These are phyloP conservation scores for Saccharomyces pastorianus DNA, from an alignment of 1,139 yeast genomes.

Conservation along the genomic window DNA sequence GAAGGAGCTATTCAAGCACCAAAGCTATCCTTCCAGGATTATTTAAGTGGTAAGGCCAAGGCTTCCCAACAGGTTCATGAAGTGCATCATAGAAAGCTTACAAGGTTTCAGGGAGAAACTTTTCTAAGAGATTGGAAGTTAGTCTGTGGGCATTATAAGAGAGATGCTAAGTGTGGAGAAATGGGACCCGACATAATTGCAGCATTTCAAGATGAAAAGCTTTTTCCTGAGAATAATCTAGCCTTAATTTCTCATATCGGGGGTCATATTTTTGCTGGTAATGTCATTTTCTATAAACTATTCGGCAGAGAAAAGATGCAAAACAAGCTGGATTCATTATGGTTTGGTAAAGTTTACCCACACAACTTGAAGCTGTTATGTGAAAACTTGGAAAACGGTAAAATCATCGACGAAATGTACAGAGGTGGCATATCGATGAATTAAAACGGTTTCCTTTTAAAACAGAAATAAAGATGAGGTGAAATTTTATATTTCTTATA, in stretches of 20 bases:
- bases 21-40: slow-evolving; percentile 12
- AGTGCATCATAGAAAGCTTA: background rate
- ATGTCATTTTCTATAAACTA: slow-evolving; percentile 17
- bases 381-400: slow-evolving; percentile 8
- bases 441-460: background rate
- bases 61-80: slow-evolving; percentile 2
- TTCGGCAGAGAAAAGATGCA: slow-evolving; percentile 1
- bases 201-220: slow-evolving; percentile 4
- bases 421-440: slow-evolving; percentile 18
- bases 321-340: slow-evolving; percentile 14
- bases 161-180: slow-evolving; percentile 24
- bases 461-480: background rate
- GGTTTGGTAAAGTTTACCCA: slow-evolving; percentile 24
- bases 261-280: slow-evolving; percentile 28
- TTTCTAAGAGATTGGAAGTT: slow-evolving; percentile 12
- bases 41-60: slow-evolving; percentile 13
- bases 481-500: background rate
- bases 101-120: slow-evolving; percentile 6
- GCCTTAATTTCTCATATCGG: slow-evolving; percentile 27
- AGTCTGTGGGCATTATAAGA: slow-evolving; percentile 24
- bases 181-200: slow-evolving; percentile 15
- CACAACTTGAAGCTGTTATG: slow-evolving; percentile 10
- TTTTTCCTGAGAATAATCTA: slow-evolving; percentile 6
- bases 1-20: slow-evolving; percentile 10
- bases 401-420: slow-evolving; percentile 14